A percentile compares a stretch with the other conserved stretches of the same genome.
phyloP scores from a whole-genome alignment of 148 eudicot species.

The Polygonum maritimum region DNA sequence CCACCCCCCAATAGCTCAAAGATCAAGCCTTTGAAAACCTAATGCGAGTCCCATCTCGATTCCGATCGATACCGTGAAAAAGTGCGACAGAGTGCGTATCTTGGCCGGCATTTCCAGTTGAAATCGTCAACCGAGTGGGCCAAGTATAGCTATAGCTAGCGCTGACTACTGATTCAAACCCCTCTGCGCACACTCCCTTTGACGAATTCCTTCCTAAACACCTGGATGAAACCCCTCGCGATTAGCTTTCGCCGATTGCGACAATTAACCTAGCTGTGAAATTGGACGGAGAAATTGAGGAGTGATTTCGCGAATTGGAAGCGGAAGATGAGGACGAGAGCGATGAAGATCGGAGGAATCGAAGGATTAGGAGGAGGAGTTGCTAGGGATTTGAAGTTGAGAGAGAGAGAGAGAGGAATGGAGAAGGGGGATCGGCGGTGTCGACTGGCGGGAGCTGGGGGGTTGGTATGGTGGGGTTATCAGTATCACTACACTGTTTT shows the following conservation, averaged over 20 bases:
- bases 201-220: neutral
- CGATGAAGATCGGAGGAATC: neutral
- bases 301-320: neutral
- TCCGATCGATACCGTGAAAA: neutral
- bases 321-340: neutral
- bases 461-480: constrained; percentile 7
- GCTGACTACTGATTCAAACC: neutral
- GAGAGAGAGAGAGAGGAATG: neutral
- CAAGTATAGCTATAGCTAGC: neutral
- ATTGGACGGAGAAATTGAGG: neutral
- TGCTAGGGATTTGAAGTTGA: neutral
- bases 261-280: neutral
- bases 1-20: neutral
- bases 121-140: neutral
- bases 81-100: neutral
- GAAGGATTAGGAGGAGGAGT: neutral
- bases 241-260: neutral
- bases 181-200: neutral
- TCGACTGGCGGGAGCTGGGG: constrained; percentile 1
- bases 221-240: neutral
- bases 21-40: neutral
- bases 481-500: neutral
- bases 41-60: neutral
- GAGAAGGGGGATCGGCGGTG: constrained; percentile 3
- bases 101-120: neutral